Evolutionary conservation across 352 stramenopile genomes (phyloP).

Genomic region (Phytopythium ostracodes): DNA sequence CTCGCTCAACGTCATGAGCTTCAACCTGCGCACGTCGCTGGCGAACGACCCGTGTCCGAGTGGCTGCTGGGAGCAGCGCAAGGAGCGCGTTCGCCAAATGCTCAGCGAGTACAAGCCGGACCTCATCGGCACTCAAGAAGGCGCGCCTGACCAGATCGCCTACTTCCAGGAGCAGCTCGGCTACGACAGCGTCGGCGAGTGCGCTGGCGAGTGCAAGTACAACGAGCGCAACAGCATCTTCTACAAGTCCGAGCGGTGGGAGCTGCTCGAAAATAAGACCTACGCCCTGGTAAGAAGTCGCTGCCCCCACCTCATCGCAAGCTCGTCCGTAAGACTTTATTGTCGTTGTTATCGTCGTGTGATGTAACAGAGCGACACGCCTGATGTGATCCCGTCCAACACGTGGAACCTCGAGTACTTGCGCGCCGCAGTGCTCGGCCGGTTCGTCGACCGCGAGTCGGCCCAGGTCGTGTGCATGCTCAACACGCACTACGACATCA

Average conservation of each 20-base stretch:
- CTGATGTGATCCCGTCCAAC: conserved; percentile 54
- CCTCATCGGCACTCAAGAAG: conserved; percentile 65
- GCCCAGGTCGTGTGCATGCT: conserved; percentile 51
- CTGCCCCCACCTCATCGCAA: conserved; percentile 25
- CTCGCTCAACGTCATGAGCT: conserved; percentile 56
- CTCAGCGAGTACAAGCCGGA: conserved; percentile 48
- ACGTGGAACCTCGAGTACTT: conserved; percentile 68
- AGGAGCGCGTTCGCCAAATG: conserved; percentile 32
- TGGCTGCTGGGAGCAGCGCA: conserved; percentile 61
- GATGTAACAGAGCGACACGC: conserved; percentile 51
- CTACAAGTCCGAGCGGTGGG: conserved; percentile 40
- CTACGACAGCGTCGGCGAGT: conserved; percentile 51
- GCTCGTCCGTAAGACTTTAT: conserved; percentile 1
- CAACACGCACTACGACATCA: conserved; percentile 77
- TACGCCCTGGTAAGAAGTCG: conserved; percentile 49
- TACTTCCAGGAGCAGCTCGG: conserved; percentile 42
- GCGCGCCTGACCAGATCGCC: conserved; percentile 46
- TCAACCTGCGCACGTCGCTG: conserved; percentile 68
- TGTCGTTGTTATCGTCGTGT: neutral
- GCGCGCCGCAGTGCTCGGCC: conserved; percentile 45
- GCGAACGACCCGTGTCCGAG: conserved; percentile 61
- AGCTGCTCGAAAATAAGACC: conserved; percentile 35
- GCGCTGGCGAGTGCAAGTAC: conserved; percentile 44
- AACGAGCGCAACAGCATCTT: conserved; percentile 76
- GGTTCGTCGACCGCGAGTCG: conserved; percentile 33